Percentiles rank a stretch among this genome's conserved stretches.
phyloP scores from a whole-genome alignment of 1,139 yeast species.

The Yamadazyma epiphylla region DNA sequence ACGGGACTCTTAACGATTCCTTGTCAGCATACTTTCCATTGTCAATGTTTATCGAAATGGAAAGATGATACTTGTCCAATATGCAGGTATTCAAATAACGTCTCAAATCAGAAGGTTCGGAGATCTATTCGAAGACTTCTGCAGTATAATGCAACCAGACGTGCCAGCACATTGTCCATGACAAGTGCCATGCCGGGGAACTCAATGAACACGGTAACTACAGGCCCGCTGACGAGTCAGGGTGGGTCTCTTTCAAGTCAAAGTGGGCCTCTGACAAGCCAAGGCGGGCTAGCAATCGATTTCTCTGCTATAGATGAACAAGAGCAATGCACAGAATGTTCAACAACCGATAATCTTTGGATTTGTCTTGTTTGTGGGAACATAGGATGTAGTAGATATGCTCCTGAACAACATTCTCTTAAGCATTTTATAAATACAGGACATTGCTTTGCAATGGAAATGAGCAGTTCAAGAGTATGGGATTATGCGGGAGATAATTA shows the following conservation, averaged over 20 bases:
- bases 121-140: constrained; percentile 31
- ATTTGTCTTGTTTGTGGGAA: constrained; percentile 47
- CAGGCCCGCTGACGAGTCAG: background rate
- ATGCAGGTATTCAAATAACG: constrained; percentile 68
- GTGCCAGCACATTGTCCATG: constrained; percentile 1
- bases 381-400: constrained; percentile 60
- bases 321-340: constrained; percentile 37
- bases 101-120: constrained; percentile 33
- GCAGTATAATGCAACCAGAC: constrained; percentile 17
- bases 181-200: background rate
- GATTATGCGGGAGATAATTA: constrained; percentile 91
- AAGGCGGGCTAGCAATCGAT: too few relatives aligned
- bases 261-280: too few relatives aligned
- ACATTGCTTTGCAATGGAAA: constrained; percentile 92
- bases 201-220: background rate
- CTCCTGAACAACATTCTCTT: constrained; percentile 76
- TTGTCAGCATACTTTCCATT: constrained; percentile 92
- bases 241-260: too few relatives aligned
- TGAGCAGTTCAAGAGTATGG: constrained; percentile 85
- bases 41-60: constrained; percentile 87
- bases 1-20: constrained; percentile 86
- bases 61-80: constrained; percentile 90
- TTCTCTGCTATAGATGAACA: constrained; percentile 9
- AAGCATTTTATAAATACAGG: constrained; percentile 74
- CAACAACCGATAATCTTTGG: constrained; percentile 31